Evolutionary conservation across 805 yeast species (phyloP), one percentile per base, ranked within the genome.

Genomic region (Hanseniaspora meyeri): DNA sequence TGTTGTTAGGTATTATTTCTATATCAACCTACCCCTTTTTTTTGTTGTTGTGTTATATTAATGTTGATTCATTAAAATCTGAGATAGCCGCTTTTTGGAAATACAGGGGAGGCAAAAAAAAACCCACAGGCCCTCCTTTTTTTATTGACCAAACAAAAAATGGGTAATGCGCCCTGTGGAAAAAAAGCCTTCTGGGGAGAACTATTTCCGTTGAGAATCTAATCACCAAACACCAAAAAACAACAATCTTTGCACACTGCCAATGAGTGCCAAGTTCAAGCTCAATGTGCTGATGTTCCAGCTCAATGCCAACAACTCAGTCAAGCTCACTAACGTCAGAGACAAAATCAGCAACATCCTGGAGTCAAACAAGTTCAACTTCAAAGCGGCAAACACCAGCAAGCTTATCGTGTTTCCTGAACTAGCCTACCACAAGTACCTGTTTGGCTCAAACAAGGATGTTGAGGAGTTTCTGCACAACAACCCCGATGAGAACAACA

Each of bases 401-500:
- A 51, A 43, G 40, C 38, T 51, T 4, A 51, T 51, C 11, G 55
- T 51, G 20, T 24, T 51, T 5, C 55, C 55, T 10, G 55, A 51
- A 29, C 45, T 51, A 11, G 17, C 55, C 3, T 43, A 51, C 31
- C 50, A 45, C 32, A 51, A 24, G 27, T 51, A 51, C 40, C 19
- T 51, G 16, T 51, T 51, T 38, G 45, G 37, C 6, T 36, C 48
- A 1, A 27, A 29, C 24, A 24, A 51, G 24, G 50, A 51, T 4
- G 55, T 43, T 19, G 17, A 36, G 9, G 12, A 27, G 19, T 46
- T 17, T 19, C 24, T 46, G 7, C 24, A 31, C 10, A 17, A 20
- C 12, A 46, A 46, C 32, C 12, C 38, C 1, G 49, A 46, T 19
- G 49, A 45, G 10, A 29, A 51, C 20, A 42, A 37, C 10, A 39